Base-by-base conservation (phyloP, 805 yeast species). In the Sporopachydermia lactativora region DNA sequence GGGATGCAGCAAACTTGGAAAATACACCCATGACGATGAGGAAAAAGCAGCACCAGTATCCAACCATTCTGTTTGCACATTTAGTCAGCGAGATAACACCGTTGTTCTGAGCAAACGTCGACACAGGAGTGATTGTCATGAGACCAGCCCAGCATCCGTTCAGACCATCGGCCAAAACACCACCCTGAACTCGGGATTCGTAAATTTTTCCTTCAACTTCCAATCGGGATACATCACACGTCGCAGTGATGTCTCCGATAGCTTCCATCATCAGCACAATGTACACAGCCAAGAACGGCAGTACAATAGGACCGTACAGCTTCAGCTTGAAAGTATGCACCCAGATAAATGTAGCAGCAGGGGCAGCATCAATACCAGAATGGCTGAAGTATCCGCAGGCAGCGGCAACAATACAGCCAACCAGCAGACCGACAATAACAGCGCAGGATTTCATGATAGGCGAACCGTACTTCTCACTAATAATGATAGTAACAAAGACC, bases 381-480 rank as follows among this genome's bases (percentile, higher is more conserved):
- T 65, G 61, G 46, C 70, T 69, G 55, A 85, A 86, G 63, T 86
- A 86, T 18, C 88, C 88, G 57, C 81, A 72, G 5, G 89, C 95
- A 44, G 94, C 94, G 31, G 92, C 95, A 38, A 86, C 92, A 45
- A 86, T 81, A 65, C 95, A 85, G 19, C 96, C 95, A 31, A 83
- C 75, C 18, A 88, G 61, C 43, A 86, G 65, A 31, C 96, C 96
- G 34, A 78, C 62, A 49, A 86, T 81, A 40, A 86, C 95, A 1
- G 96, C 92, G 70, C 95, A 85, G 2, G 94, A 81, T 55, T 81
- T 84, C 92, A 86, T 81, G 52, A 86, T 81, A 42, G 96, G 96
- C 15, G 96, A 75, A 18, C 96, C 96, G 70, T 81, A 86, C 55
- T 75, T 75, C 59, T 88, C 96, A 52, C 81, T 71, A 19, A 84